phyloP scores from a whole-genome alignment of 2,329 filamentous ascomycete genomes.

The Metarhizium anisopliae region DNA sequence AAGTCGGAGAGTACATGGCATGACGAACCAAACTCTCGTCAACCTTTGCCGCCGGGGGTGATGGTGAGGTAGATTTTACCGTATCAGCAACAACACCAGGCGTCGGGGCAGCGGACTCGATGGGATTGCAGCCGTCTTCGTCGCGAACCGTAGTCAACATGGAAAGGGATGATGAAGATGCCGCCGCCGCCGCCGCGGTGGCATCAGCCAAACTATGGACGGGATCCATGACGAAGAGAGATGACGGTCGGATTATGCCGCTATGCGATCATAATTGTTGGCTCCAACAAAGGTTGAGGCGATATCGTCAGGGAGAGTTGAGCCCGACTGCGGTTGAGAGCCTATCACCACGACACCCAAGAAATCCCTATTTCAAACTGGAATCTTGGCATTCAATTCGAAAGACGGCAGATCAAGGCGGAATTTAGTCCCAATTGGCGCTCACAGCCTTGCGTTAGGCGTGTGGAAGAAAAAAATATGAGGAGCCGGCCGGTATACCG shows the following conservation, averaged over 20 bases:
- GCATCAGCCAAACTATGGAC: constrained; percentile 26
- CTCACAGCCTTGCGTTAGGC: neutral
- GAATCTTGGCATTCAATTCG: neutral
- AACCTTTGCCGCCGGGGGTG: constrained; percentile 12
- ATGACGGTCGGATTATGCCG: neutral
- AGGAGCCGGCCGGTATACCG: too few relatives aligned
- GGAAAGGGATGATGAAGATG: neutral
- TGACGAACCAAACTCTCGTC: constrained; percentile 5
- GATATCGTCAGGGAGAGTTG: neutral
- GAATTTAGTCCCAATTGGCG: neutral
- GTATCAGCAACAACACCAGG: constrained; percentile 8
- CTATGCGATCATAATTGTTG: neutral
- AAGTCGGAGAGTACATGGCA: constrained; percentile 8
- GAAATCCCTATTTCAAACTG: neutral
- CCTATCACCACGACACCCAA: neutral
- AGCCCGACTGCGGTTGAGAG: neutral
- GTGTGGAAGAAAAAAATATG: too few relatives aligned
- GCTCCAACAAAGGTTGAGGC: neutral
- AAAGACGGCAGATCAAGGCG: neutral
- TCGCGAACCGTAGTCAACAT: constrained; percentile 10
- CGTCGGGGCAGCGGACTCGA: constrained; percentile 1
- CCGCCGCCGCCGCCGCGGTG: constrained; percentile 8
- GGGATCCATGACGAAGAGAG: constrained; percentile 25
- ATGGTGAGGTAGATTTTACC: constrained; percentile 15
- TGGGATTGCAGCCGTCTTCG: neutral